phyloP scores from a whole-genome alignment of 495 filamentous ascomycete genomes.

The Aspergillus leporis region DNA sequence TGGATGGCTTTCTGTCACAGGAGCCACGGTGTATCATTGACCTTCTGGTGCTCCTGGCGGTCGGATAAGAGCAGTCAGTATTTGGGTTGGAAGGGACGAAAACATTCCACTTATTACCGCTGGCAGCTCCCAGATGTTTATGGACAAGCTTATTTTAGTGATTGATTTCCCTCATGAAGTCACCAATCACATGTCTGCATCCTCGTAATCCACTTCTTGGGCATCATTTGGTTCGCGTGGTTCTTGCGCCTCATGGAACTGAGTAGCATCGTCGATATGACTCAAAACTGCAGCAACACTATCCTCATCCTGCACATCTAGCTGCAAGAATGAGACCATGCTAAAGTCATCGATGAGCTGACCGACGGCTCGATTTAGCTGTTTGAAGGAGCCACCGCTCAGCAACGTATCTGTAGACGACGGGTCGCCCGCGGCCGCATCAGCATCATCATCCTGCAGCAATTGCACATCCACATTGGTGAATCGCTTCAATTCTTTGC shows the following conservation, averaged over 20 bases:
- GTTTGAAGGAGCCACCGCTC: constrained; percentile 74
- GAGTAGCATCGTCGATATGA: constrained; percentile 95
- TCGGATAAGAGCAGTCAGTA: background rate
- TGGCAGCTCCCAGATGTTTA: background rate
- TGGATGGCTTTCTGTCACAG: background rate
- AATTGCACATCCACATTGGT: constrained; percentile 77
- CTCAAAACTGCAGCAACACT: constrained; percentile 89
- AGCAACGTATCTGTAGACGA: constrained; percentile 64
- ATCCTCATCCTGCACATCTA: constrained; percentile 91
- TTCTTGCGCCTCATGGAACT: constrained; percentile 95
- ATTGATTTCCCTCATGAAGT: background rate
- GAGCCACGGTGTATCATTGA: background rate
- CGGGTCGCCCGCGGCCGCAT: constrained; percentile 48
- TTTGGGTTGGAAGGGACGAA: background rate
- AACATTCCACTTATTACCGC: background rate
- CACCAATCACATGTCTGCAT: constrained; percentile 37
- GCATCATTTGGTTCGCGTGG: constrained; percentile 83
- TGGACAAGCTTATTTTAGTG: background rate
- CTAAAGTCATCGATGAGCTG: constrained; percentile 93
- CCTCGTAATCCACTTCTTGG: constrained; percentile 65
- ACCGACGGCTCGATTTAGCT: constrained; percentile 81
- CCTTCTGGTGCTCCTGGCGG: background rate
- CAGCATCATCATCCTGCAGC: constrained; percentile 65
- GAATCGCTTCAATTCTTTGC: constrained; percentile 83
- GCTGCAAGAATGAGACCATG: constrained; percentile 91